phyloP scores from a whole-genome alignment of 108 stramenopile species.

The Conticribra guillardii region DNA sequence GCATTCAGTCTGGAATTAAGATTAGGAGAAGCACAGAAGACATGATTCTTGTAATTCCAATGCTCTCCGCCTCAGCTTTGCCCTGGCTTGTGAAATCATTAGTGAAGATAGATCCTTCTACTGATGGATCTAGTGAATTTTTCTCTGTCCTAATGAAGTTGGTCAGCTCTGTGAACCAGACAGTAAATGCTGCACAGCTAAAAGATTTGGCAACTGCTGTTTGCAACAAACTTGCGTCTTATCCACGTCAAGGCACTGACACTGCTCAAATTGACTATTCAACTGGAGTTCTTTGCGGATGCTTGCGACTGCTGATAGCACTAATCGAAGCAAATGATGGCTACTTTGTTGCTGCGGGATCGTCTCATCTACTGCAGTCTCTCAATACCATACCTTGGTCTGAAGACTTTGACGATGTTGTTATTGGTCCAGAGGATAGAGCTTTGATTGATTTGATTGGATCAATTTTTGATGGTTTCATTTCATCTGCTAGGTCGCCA shows the following conservation, averaged over 20 bases:
- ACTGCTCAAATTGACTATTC: slow-evolving; percentile 58
- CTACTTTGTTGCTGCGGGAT: slow-evolving; percentile 54
- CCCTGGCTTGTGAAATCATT: slow-evolving; percentile 84
- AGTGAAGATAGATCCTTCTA: slow-evolving; percentile 58
- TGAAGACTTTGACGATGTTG: slow-evolving; percentile 7
- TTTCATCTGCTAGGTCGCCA: slow-evolving; percentile 66
- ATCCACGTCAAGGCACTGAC: slow-evolving; percentile 64
- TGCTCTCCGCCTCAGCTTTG: slow-evolving; percentile 64
- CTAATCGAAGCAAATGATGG: slow-evolving; percentile 70
- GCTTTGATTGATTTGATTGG: slow-evolving; percentile 84
- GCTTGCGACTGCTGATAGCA: slow-evolving; percentile 74
- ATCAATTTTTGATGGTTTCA: slow-evolving; percentile 85
- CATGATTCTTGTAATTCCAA: slow-evolving; percentile 68
- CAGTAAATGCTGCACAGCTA: slow-evolving; percentile 43
- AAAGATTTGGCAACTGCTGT: slow-evolving; percentile 69
- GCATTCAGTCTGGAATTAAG: slow-evolving; percentile 54
- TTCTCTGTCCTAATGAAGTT: slow-evolving; percentile 79
- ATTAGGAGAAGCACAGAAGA: slow-evolving; percentile 74
- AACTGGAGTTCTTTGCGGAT: slow-evolving; percentile 86
- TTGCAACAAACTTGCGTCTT: slow-evolving; percentile 80
- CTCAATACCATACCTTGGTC: slow-evolving; percentile 66
- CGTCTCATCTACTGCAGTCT: slow-evolving; percentile 51
- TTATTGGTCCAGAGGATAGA: slow-evolving; percentile 35
- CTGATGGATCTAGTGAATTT: slow-evolving; percentile 76
- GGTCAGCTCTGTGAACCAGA: slow-evolving; percentile 44